These are phyloP conservation scores for Colletotrichum scovillei DNA, from an alignment of 2,329 filamentous ascomycete genomes.

Conservation along the genomic window DNA sequence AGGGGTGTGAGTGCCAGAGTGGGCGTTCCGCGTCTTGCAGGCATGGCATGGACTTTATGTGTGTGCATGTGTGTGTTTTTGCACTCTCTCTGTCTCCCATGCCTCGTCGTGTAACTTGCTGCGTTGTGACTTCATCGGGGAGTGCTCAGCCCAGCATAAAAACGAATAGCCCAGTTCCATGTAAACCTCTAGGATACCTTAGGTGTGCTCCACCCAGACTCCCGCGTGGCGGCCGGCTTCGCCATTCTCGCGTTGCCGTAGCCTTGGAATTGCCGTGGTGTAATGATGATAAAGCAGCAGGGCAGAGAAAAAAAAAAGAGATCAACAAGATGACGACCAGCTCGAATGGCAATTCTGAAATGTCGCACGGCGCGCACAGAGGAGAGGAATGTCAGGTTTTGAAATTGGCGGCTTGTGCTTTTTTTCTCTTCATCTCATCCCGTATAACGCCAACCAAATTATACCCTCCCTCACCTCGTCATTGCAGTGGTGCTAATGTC, in stretches of 20 bases:
- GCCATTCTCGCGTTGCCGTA: neutral
- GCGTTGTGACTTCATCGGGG: neutral
- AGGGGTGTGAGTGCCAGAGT: neutral
- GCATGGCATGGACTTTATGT: neutral
- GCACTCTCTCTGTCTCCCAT: neutral
- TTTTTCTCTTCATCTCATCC: constrained; percentile 2
- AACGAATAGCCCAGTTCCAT: neutral
- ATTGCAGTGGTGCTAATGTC: constrained; percentile 2
- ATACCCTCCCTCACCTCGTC: neutral
- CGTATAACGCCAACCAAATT: neutral
- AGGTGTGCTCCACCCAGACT: neutral
- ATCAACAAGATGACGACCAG: neutral
- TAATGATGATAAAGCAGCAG: neutral
- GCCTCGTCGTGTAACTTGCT: neutral
- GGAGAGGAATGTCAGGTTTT: neutral
- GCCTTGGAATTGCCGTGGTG: neutral
- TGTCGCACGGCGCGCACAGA: neutral
- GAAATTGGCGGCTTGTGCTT: neutral
- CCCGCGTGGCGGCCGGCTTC: neutral
- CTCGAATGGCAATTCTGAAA: neutral
- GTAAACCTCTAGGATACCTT: neutral
- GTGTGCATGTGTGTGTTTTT: neutral
- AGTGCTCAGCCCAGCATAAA: neutral
- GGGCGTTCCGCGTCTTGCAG: constrained; percentile 9
- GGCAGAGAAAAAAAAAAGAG: neutral